Evolutionary conservation across 306 rosid genomes (phyloP).

Genomic region (Cicer chorassanicum): DNA sequence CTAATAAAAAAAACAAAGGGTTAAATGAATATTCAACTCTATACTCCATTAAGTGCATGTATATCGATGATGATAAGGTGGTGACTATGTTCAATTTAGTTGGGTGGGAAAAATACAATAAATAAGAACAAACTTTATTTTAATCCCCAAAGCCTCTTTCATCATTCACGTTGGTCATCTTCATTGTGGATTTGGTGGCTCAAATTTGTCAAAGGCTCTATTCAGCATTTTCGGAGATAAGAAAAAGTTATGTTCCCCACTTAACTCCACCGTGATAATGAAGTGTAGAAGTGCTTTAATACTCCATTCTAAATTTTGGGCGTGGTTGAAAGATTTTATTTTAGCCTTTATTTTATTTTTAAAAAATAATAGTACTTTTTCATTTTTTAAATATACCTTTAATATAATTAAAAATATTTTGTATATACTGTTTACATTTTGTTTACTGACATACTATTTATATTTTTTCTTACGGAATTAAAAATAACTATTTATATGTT

Average conservation of each 20-base stretch:
- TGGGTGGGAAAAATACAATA: conserved; percentile 46
- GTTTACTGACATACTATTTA: too few relatives aligned
- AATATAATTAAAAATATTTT: too few relatives aligned
- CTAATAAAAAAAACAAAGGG: too few relatives aligned
- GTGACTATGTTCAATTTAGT: conserved; percentile 47
- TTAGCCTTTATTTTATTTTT: neutral
- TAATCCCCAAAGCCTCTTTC: conserved; percentile 44
- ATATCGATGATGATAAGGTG: conserved; percentile 38
- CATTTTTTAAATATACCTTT: neutral
- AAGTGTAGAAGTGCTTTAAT: neutral
- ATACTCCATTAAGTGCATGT: conserved; percentile 49
- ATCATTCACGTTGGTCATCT: conserved; percentile 53
- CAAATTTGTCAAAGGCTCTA: conserved; percentile 56
- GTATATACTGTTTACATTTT: too few relatives aligned
- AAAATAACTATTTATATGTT: too few relatives aligned
- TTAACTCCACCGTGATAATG: conserved; percentile 49
- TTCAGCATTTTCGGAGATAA: conserved; percentile 65
- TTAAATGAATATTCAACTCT: too few relatives aligned
- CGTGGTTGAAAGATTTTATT: too few relatives aligned
- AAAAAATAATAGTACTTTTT: neutral
- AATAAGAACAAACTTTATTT: conserved; percentile 48
- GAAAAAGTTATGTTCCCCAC: conserved; percentile 69
- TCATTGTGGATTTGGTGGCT: conserved; percentile 49
- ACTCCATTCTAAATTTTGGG: neutral
- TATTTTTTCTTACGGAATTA: too few relatives aligned